Base-by-base conservation (phyloP, 1,284 basidiomycete genomes). In the Papiliotrema fonsecae region DNA sequence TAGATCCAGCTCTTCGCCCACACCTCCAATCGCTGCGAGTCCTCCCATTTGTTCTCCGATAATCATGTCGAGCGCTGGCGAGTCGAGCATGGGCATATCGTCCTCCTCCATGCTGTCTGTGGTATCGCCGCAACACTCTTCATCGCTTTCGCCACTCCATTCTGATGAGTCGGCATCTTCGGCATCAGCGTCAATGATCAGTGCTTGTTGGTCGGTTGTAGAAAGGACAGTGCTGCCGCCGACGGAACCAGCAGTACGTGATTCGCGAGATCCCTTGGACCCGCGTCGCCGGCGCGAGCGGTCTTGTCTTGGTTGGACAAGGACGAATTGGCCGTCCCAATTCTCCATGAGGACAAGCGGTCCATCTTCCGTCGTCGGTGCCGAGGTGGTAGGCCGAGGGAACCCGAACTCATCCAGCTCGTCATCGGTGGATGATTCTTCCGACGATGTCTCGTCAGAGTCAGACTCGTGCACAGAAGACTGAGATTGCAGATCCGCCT, bases 21-120 rank as follows among this genome's bases (percentile, higher is more conserved):
- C 22, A 14, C 9, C 26, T 14, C 39, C 19, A 6, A 11, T 5
- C 19, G 30, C 21, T 22, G 22, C 24, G 31, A 35, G 30, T 7
- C 31, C 22, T 19, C 48, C 56, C 49, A 58, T 56, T 31, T 62
- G 61, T 25, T 56, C 53, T 16, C 59, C 67, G 42, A 69, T 66
- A 26, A 71, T 44, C 45, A 65, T 57, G 45, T 68, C 63, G 45
- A 71, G 41, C 6, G 67, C 67, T 6, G 69, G 64, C 46, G 62
- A 64, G 50, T 70, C 65, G 27, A 72, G 56, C 51, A 70, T 59
- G 0, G 70, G 70, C 70, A 72, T 72, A 49, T 72, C 70, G 44
- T 72, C 70, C 54, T 72, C 70, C 14, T 62, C 68, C 70, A 72
- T 72, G 21, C 62, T 65, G 47, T 72, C 70, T 19, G 70, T 72